Conservation (phyloP, 2,329 filamentous ascomycete species). For the Trichoderma sp. region DNA sequence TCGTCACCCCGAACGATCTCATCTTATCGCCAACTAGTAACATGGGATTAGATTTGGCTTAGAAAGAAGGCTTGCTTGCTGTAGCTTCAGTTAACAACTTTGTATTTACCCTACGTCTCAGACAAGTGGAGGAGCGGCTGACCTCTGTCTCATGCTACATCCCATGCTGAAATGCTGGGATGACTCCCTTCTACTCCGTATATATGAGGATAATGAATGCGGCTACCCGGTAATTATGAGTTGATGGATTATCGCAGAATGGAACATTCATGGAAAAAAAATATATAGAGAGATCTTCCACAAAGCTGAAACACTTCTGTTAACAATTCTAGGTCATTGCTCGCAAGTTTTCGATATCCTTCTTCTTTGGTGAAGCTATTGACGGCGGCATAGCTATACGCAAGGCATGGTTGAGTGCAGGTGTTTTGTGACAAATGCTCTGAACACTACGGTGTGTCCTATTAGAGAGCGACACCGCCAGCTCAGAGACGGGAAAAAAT, state of each 20-base stretch:
- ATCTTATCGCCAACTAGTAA: not conserved
- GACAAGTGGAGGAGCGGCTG: not conserved
- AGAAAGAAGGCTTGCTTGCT: too few relatives aligned
- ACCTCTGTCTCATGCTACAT: not conserved
- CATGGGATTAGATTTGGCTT: too few relatives aligned
- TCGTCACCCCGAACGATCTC: too few relatives aligned
- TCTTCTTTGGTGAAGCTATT: not conserved
- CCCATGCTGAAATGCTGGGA: not conserved
- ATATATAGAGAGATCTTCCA: not conserved
- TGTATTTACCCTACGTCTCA: not conserved
- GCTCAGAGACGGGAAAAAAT: not conserved
- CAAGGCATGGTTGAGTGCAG: not conserved
- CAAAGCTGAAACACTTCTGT: not conserved
- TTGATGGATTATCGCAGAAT: fast-evolving
- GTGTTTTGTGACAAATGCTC: not conserved
- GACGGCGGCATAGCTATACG: not conserved
- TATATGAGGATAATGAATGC: not conserved
- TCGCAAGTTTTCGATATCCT: not conserved
- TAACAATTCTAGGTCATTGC: not conserved
- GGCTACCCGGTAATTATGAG: not conserved
- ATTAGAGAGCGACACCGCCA: not conserved
- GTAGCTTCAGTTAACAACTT: not conserved
- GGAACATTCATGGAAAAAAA: not conserved
- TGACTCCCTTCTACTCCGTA: not conserved
- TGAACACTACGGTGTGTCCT: not conserved